Base-by-base conservation (phyloP, 768 basidiomycete species). In the Boletus tylopilopsis region DNA sequence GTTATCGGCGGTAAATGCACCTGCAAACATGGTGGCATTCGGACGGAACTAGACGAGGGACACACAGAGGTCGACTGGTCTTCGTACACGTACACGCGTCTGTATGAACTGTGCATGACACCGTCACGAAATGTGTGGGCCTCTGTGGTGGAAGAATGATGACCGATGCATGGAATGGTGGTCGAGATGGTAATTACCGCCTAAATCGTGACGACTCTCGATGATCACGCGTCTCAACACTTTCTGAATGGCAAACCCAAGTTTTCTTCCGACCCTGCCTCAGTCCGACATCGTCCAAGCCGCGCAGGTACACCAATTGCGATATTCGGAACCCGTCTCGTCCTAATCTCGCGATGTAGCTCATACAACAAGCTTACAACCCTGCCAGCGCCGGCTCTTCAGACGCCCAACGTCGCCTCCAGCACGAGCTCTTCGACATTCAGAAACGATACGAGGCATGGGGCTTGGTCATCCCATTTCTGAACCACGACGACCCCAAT, bases 401-500 rank as follows among this genome's bases (percentile, higher is more conserved):
- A 1, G 84, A 84, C 21, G 74, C 78, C 21, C 76, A 87, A 47
- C 80, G 81, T 25, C 74, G 76, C 19, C 70, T 84, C 6, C 87
- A 90, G 59, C 80, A 80, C 45, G 84, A 88, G 51, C 76, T 89
- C 5, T 86, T 85, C 54, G 84, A 87, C 52, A 77, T 89, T 11
- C 87, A 90, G 66, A 87, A 84, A 58, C 71, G 76, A 44, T 82
- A 78, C 47, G 87, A 88, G 58, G 88, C 88, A 4, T 94, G 90
- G 91, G 90, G 88, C 9, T 71, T 94, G 40, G 81, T 92, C 18
- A 76, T 88, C 30, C 90, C 90, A 0, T 77, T 94, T 54, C 69
- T 93, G 22, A 75, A 82, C 13, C 75, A 86, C 60, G 69, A 74
- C 24, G 87, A 94, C 66, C 76, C 77, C 45, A 91, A 91, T 60